Evolutionary conservation across 371 early-diverging fungal genomes (phyloP), one percentile per base, ranked within the genome.

Genomic region (Sporodiniella umbellata): DNA sequence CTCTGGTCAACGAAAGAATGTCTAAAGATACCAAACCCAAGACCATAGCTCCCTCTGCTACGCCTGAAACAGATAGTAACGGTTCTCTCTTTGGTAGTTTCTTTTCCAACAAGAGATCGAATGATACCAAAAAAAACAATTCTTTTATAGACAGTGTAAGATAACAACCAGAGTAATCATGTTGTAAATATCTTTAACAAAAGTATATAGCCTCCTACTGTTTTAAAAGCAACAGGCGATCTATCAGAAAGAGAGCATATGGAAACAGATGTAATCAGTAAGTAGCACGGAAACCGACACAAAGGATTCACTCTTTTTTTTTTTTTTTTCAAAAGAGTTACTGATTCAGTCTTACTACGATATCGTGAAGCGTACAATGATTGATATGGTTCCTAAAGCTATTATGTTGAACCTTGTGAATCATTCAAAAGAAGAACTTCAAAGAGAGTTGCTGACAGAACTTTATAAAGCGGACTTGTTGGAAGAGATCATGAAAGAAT

Each of bases 331-430:
- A 1, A 25, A 45, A 84, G 84, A 98, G 73, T 81, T 98, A 42
- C 79, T 98, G 57, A 91, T 99, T 44, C 83, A 86, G 53, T 95
- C 95, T 5, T 98, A 99, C 78, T 98, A 88, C 66, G 89, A 91
- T 62, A 96, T 98, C 70, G 95, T 98, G 43, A 99, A 98, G 79
- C 90, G 96, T 51, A 98, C 96, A 3, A 86, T 95, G 51, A 83
- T 95, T 33, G 99, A 99, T 67, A 89, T 98, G 78, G 94, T 99
- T 3, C 99, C 99, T 45, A 99, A 99, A 68, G 95, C 99, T 3
- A 91, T 99, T 52, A 98, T 99, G 97, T 79, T 92, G 28, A 96
- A 98, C 70, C 79, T 99, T 25, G 99, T 99, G 1, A 78, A 75
- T 46, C 82, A 81, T 53, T 79, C 96, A 19, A 94, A 93, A 72